phyloP scores from a whole-genome alignment of 2,329 filamentous ascomycete genomes.

The Dendryphion nanum region DNA sequence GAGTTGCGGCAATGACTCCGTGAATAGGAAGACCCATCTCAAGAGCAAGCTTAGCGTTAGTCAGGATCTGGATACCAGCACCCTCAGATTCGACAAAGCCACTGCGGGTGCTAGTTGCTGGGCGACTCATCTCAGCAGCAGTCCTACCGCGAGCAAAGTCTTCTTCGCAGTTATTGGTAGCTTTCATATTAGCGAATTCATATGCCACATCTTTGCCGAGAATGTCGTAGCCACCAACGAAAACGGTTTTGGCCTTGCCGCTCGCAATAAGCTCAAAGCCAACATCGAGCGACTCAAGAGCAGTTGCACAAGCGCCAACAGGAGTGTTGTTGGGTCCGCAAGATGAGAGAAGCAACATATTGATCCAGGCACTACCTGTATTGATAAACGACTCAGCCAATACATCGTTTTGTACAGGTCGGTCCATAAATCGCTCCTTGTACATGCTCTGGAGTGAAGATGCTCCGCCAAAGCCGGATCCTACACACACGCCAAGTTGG shows the following conservation, averaged over 20 bases:
- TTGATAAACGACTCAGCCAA: slow-evolving; percentile 39
- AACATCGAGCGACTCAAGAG: slow-evolving; percentile 37
- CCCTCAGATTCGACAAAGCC: slow-evolving; percentile 42
- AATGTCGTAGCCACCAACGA: slow-evolving; percentile 39
- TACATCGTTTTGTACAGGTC: slow-evolving; percentile 33
- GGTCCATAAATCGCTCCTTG: slow-evolving; percentile 31
- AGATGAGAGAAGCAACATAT: slow-evolving; percentile 41
- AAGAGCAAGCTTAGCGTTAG: slow-evolving; percentile 33
- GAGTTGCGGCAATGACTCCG: slow-evolving; percentile 32
- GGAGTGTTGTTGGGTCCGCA: slow-evolving; percentile 37
- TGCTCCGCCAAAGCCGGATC: slow-evolving; percentile 31
- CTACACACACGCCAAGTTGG: slow-evolving; percentile 38
- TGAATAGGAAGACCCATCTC: slow-evolving; percentile 37
- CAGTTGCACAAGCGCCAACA: slow-evolving; percentile 40
- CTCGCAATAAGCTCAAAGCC: slow-evolving; percentile 33
- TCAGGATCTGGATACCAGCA: slow-evolving; percentile 38
- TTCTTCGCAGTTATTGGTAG: slow-evolving; percentile 31
- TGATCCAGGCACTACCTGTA: slow-evolving; percentile 39
- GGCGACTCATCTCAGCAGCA: slow-evolving; percentile 38
- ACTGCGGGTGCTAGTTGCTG: slow-evolving; percentile 28
- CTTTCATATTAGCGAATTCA: slow-evolving; percentile 41
- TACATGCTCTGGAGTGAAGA: slow-evolving; percentile 28
- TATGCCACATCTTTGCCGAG: slow-evolving; percentile 28
- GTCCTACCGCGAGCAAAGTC: slow-evolving; percentile 21
- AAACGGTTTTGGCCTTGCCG: slow-evolving; percentile 28